Evolutionary conservation across 139 green algal species (phyloP), one percentile per base, ranked within the genome.

Genomic region (Zygnema circumcarinatum): DNA sequence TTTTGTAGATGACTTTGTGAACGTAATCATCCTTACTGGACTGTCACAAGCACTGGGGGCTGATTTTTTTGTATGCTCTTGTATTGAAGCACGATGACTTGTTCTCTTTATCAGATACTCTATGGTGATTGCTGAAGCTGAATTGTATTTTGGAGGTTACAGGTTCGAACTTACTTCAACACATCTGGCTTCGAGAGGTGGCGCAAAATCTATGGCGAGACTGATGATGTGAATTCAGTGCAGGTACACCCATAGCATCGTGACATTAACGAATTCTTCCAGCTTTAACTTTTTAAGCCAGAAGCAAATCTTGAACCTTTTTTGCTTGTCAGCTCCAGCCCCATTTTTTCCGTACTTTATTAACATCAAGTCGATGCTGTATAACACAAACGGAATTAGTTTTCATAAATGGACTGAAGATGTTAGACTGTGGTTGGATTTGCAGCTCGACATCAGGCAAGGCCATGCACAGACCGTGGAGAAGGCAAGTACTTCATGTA

Each of bases 161-260:
- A 91, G 91, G 94, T 97, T 1, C 94, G 94, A 83, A 96, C 94
- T 25, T 99, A 99, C 93, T 99, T 99, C 92, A 95, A 99, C 92
- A 97, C 90, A 1, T 76, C 90, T 0, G 97, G 97, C 2, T 99
- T 97, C 84, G 94, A 98, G 83, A 92, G 97, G 11, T 99, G 97
- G 97, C 93, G 95, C 84, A 98, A 98, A 89, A 99, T 99, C 81
- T 99, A 99, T 86, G 97, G 96, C 69, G 95, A 97, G 86, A 98
- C 96, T 11, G 97, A 98, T 81, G 97, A 99, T 35, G 97, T 99
- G 75, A 99, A 98, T 95, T 98, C 97, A 90, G 96, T 96, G 40
- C 29, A 89, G 78, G 67, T 76, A 32, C 38, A 87, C n/a, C n/a
- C n/a, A n/a, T n/a, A n/a, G n/a, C n/a, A n/a, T n/a, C n/a, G n/a